These are phyloP conservation scores for Acorus gramineus DNA, from an alignment of 106 monocot genomes.

Conservation along the genomic window DNA sequence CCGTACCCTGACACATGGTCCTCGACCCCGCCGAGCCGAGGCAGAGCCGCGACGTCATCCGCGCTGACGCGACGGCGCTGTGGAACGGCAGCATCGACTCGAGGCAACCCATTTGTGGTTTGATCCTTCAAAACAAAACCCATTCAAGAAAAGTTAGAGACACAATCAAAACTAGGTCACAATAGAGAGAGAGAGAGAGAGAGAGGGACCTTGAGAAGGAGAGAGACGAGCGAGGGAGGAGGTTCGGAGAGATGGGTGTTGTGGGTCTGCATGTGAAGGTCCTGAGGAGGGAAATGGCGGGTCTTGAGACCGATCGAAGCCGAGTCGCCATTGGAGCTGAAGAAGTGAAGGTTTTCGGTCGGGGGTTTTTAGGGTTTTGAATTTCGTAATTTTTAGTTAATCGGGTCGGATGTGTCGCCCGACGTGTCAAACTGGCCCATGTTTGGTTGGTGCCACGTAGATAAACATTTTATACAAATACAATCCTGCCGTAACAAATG, in stretches of 20 bases:
- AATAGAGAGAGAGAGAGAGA: background rate
- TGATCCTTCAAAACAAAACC: constrained; percentile 17
- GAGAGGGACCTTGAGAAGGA: constrained; percentile 9
- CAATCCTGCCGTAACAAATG: no score
- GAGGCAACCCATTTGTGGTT: constrained; percentile 22
- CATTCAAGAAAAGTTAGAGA: background rate
- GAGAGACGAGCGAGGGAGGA: constrained; percentile 3
- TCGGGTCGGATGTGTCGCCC: no score
- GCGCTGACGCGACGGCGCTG: constrained; percentile 81
- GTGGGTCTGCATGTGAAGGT: constrained; percentile 11
- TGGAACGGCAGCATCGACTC: constrained; percentile 74
- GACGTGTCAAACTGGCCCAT: no score
- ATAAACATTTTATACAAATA: no score
- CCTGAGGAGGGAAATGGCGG: constrained; percentile 41
- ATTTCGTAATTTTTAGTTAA: background rate
- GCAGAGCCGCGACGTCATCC: constrained; percentile 73
- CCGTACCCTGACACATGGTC: constrained; percentile 88
- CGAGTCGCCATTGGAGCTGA: constrained; percentile 58
- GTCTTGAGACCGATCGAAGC: constrained; percentile 38
- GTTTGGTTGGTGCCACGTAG: no score
- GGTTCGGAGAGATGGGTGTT: background rate
- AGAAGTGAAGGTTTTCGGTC: background rate
- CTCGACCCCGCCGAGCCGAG: constrained; percentile 43
- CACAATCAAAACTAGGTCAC: background rate
- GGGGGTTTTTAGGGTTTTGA: background rate